phyloP scores from a whole-genome alignment of 176 grass and related monocot species.

The Carex kokanica region DNA sequence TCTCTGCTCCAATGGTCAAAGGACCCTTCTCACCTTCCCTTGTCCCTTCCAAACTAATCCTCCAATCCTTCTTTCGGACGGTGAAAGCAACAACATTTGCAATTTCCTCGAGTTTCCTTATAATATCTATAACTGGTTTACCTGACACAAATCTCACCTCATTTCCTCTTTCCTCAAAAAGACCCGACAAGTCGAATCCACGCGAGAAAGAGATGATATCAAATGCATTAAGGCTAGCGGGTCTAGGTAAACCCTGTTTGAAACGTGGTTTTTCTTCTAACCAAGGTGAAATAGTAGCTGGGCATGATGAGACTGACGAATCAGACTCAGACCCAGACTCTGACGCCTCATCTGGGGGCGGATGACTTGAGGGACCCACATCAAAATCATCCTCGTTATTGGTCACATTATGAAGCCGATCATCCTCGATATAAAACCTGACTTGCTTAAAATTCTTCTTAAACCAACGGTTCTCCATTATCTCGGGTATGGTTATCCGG shows the following conservation, averaged over 20 bases:
- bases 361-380: slow-evolving; percentile 24
- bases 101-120: slow-evolving; percentile 87
- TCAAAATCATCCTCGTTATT: slow-evolving; percentile 29
- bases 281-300: slow-evolving; percentile 49
- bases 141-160: slow-evolving; percentile 76
- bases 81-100: slow-evolving; percentile 72
- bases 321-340: slow-evolving; percentile 91
- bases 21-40: slow-evolving; percentile 85
- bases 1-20: slow-evolving; percentile 79
- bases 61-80: slow-evolving; percentile 71
- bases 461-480: slow-evolving; percentile 95
- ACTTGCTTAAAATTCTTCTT: slow-evolving; percentile 78
- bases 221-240: slow-evolving; percentile 79
- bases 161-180: slow-evolving; percentile 86
- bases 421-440: slow-evolving; percentile 84
- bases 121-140: slow-evolving; percentile 52
- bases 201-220: slow-evolving; percentile 96
- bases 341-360: slow-evolving; percentile 32
- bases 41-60: slow-evolving; percentile 85
- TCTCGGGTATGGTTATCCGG: slow-evolving; percentile 65
- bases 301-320: slow-evolving; percentile 73
- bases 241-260: slow-evolving; percentile 42
- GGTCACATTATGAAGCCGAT: slow-evolving; percentile 58
- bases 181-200: slow-evolving; percentile 77
- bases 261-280: slow-evolving; percentile 43